phyloP scores from a whole-genome alignment of 139 green algal species.

The Coccomyxa sp. region DNA sequence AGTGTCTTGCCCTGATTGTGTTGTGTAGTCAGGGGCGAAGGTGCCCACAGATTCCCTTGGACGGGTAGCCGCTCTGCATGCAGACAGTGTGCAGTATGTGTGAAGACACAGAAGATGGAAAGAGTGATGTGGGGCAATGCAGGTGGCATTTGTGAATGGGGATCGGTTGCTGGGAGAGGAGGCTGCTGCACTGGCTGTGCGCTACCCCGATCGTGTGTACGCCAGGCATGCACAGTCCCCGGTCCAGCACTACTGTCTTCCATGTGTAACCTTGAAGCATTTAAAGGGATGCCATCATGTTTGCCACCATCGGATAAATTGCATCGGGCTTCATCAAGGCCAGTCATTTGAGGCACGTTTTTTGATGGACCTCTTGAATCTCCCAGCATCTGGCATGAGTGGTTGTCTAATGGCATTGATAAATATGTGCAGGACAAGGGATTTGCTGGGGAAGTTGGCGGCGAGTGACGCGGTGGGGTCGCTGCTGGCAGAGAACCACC shows the following conservation, averaged over 20 bases:
- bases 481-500: conserved; percentile 44
- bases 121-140: too few species aligned
- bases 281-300: neutral
- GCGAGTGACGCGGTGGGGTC: conserved; percentile 36
- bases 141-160: conserved; percentile 74
- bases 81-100: too few species aligned
- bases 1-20: neutral
- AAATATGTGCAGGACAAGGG: conserved; percentile 34
- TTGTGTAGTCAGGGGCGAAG: conserved; percentile 14
- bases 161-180: conserved; percentile 94
- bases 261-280: neutral
- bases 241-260: too few species aligned
- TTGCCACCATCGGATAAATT: neutral
- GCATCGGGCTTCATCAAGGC: too few species aligned
- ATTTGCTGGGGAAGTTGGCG: conserved; percentile 76
- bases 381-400: too few species aligned
- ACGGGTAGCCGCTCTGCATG: too few species aligned
- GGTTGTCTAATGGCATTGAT: neutral
- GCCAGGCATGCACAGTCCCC: conserved; percentile 1
- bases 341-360: too few species aligned
- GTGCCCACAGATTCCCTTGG: too few species aligned
- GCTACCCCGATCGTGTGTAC: conserved; percentile 77
- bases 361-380: too few species aligned
- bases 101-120: too few species aligned
- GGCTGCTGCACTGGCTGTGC: conserved; percentile 58